A percentile compares a stretch with the other conserved stretches of the same genome.
These are phyloP conservation scores for Mycena citricolor DNA, from an alignment of 1,284 basidiomycete genomes.

Conservation along the genomic window DNA sequence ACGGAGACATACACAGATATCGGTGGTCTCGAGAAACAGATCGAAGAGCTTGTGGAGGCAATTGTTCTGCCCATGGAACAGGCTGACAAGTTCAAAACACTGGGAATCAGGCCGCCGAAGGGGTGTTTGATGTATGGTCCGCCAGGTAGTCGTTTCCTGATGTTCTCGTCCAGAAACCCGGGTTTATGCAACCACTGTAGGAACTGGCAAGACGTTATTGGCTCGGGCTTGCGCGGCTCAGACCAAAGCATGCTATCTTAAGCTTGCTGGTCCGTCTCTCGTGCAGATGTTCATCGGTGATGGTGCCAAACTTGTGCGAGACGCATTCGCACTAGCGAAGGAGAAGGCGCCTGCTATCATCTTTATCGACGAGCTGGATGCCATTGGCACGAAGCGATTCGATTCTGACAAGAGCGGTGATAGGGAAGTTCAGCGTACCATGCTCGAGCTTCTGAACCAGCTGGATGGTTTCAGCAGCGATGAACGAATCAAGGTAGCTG, in stretches of 20 bases:
- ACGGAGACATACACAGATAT: slow-evolving; percentile 98
- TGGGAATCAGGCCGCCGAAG: slow-evolving; percentile 97
- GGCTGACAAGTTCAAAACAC: slow-evolving; percentile 94
- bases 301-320: slow-evolving; percentile 95
- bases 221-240: slow-evolving; percentile 97
- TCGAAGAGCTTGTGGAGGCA: slow-evolving; percentile 97
- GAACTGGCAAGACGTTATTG: slow-evolving; percentile 97
- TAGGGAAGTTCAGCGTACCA: slow-evolving; percentile 98
- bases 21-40: slow-evolving; percentile 98
- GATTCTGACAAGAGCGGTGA: slow-evolving; percentile 99
- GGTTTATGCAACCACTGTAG: slow-evolving; percentile 28
- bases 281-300: slow-evolving; percentile 99
- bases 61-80: slow-evolving; percentile 91
- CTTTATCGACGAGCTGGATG: slow-evolving; percentile 98
- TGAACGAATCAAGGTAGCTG: slow-evolving; percentile 87
- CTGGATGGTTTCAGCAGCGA: slow-evolving; percentile 97
- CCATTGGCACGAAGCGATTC: slow-evolving; percentile 96
- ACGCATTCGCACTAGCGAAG: slow-evolving; percentile 96
- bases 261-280: slow-evolving; percentile 95
- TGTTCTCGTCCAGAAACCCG: slow-evolving; percentile 3
- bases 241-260: slow-evolving; percentile 97
- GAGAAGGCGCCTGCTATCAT: slow-evolving; percentile 99
- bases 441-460: slow-evolving; percentile 99
- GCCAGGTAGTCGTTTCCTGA: slow-evolving; percentile 82
- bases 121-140: slow-evolving; percentile 96